These are phyloP conservation scores for Russula sp. DNA, from an alignment of 768 basidiomycete species.

Conservation along the genomic window DNA sequence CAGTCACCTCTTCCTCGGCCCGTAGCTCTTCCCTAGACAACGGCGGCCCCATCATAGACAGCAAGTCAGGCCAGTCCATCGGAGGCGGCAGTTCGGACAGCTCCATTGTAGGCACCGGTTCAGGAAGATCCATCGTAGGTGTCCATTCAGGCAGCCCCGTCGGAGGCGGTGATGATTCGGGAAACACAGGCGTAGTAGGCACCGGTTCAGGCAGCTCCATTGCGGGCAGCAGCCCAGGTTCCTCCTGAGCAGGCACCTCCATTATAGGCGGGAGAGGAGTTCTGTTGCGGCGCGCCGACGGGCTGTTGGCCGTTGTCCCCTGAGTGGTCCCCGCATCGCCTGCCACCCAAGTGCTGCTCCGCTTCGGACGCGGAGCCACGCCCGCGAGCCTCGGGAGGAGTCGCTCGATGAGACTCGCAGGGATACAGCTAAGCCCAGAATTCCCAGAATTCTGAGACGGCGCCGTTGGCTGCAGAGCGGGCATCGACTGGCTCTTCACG, in stretches of 20 bases:
- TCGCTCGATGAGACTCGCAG: neutral
- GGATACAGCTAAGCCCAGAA: neutral
- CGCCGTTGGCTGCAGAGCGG: neutral
- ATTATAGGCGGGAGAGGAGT: neutral
- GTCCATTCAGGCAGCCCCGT: neutral
- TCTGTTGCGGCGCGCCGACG: neutral
- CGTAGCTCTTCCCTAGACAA: neutral
- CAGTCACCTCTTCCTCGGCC: neutral
- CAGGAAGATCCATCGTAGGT: neutral
- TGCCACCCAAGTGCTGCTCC: slow-evolving; percentile 1
- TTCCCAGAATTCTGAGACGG: neutral
- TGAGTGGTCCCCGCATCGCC: neutral
- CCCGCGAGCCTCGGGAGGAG: slow-evolving; percentile 1
- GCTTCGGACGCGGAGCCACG: neutral
- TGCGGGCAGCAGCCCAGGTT: neutral
- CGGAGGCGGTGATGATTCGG: neutral
- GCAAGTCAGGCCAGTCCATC: neutral
- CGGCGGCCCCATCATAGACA: neutral
- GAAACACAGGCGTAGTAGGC: neutral
- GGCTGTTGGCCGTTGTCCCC: neutral
- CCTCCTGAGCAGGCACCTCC: neutral
- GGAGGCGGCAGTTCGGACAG: neutral
- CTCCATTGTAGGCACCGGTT: neutral
- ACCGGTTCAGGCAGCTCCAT: neutral
- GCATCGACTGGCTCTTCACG: neutral